These are phyloP conservation scores for Pseudozyma flocculosa DNA, from an alignment of 1,284 basidiomycete genomes.

Conservation along the genomic window DNA sequence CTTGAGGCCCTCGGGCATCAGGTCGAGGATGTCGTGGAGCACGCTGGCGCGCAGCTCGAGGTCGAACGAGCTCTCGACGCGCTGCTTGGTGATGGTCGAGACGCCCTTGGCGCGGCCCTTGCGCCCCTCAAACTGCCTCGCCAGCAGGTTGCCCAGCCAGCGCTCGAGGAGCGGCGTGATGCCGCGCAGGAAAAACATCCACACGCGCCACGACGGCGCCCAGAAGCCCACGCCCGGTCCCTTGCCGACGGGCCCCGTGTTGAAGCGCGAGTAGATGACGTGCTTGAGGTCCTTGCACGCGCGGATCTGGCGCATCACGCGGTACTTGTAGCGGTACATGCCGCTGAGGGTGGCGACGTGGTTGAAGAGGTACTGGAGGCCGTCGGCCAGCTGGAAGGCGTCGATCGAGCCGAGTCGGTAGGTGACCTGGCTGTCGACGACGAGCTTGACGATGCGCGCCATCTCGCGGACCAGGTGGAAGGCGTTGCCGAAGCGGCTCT, in stretches of 20 bases:
- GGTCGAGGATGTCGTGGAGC: slow-evolving; percentile 88
- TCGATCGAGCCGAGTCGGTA: slow-evolving; percentile 98
- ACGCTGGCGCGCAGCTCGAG: slow-evolving; percentile 95
- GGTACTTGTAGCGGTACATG: slow-evolving; percentile 99
- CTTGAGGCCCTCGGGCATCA: slow-evolving; percentile 98
- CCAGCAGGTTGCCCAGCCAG: slow-evolving; percentile 96
- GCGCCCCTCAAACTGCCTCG: slow-evolving; percentile 93
- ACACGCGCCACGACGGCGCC: slow-evolving; percentile 99
- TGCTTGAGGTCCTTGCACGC: slow-evolving; percentile 96
- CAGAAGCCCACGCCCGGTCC: slow-evolving; percentile 99
- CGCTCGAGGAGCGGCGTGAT: slow-evolving; percentile 95
- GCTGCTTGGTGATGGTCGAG: slow-evolving; percentile 92
- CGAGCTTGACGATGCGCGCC: slow-evolving; percentile 91
- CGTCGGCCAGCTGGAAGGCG: slow-evolving; percentile 98
- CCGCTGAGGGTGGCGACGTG: slow-evolving; percentile 97
- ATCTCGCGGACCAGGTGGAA: slow-evolving; percentile 98
- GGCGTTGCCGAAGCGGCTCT: slow-evolving; percentile 98
- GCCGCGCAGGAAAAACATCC: slow-evolving; percentile 99
- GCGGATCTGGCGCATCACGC: slow-evolving; percentile 98
- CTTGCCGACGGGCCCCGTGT: slow-evolving; percentile 98
- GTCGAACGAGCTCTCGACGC: slow-evolving; percentile 98
- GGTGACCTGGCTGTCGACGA: slow-evolving; percentile 98
- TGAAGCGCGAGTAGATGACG: slow-evolving; percentile 85
- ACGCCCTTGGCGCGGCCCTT: slow-evolving; percentile 79
- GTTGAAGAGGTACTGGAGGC: slow-evolving; percentile 94